Base-by-base conservation (phyloP, 1,284 basidiomycete genomes). In the Anthracocystis walkeri region DNA sequence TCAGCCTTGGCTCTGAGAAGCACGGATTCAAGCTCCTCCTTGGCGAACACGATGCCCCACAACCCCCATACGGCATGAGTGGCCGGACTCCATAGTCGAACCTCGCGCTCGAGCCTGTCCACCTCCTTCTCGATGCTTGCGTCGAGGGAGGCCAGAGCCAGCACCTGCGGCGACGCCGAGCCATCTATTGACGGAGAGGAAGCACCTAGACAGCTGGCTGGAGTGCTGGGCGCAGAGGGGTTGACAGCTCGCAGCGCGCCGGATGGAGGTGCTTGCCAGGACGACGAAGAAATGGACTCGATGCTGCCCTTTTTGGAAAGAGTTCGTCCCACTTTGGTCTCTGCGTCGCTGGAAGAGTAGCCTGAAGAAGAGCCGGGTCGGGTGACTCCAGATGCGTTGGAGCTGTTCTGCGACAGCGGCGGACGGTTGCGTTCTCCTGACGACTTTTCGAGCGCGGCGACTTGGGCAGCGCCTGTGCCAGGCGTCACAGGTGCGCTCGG, bases 21-120 rank as follows among this genome's bases (percentile, higher is more conserved):
- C 16, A 83, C 60, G 7, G 63, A 42, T 46, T 78, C 75, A 16
- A 84, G 75, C 35, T 75, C 69, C 33, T 82, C 81, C 35, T 68
- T 71, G 4, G 81, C 81, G 58, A 83, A 81, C 1, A 82, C 81
- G 33, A 84, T 73, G 8, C 83, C 83, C 83, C 83, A 84, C 11
- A 84, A 58, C 4, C 76, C 83, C 83, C 83, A 84, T 21, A 81
- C 72, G 10, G 82, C 82, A 54, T 84, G 80, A 11, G 75, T 75
- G 6, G 83, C 83, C 1, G 82, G 76, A 29, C 75, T 73, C 81
- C 80, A 84, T 1, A 83, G 62, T 18, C 48, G 51, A 11, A 84
- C 73, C 58, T 84, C 83, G 21, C 75, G 58, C 38, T 84, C 83
- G 11, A 84, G 72, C 1, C 83, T 66, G 33, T 83, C 83, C 16